Percentiles rank a stretch among this genome's conserved stretches.
Conservation (phyloP, 345 rosid species). For the thale cress (Arabidopsis thaliana) region TAIR10.1 NC_003075.7:13493501-13494000, state of each 20-base stretch:
- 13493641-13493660: conserved; percentile 14
- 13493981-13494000: background rate
- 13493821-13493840: conserved; percentile 13
- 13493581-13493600: conserved; percentile 40
- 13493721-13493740: conserved; percentile 29
- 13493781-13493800: background rate
- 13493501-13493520: conserved; percentile 16
- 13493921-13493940: conserved; percentile 29
- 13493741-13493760: conserved; percentile 22
- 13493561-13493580: conserved; percentile 38
- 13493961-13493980: conserved; percentile 27
- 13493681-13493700: conserved; percentile 17
- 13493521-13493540: conserved; percentile 8
- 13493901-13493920: conserved; percentile 8
- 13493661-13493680: conserved; percentile 19
- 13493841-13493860: conserved; percentile 26
- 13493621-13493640: conserved; percentile 35
- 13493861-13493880: conserved; percentile 39
- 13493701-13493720: conserved; percentile 22
- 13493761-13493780: conserved; percentile 15
- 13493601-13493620: conserved; percentile 28
- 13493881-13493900: conserved; percentile 30
- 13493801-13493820: conserved; percentile 12
- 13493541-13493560: conserved; percentile 5
- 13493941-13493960: conserved; percentile 33